Percentiles rank a stretch among this genome's conserved stretches.
phyloP scores from a whole-genome alignment of 345 rosid species.

The Dovyalis caffra region DNA sequence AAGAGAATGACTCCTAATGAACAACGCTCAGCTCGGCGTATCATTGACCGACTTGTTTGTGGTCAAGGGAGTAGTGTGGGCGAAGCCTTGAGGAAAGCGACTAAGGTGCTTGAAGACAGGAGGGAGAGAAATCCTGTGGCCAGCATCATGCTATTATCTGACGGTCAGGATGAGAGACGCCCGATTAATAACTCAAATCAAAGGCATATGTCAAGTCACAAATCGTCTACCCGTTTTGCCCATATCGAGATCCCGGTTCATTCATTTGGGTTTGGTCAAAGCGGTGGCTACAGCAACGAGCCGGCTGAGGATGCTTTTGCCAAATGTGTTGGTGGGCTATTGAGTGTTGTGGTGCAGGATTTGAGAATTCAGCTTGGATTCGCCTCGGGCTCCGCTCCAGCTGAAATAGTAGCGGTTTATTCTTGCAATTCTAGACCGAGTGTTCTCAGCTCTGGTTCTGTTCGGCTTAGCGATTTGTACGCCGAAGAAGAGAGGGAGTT shows the following conservation, averaged over 20 bases:
- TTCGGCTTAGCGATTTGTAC: conserved; percentile 29
- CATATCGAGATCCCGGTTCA: conserved; percentile 34
- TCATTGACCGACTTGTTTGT: conserved; percentile 59
- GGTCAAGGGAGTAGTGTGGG: conserved; percentile 57
- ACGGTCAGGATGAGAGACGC: conserved; percentile 50
- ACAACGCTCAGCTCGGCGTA: conserved; percentile 44
- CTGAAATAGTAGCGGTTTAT: conserved; percentile 27
- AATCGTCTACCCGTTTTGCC: conserved; percentile 26
- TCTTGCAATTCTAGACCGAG: conserved; percentile 18
- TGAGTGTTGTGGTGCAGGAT: conserved; percentile 34
- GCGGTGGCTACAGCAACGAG: conserved; percentile 27
- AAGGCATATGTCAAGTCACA: conserved; percentile 6
- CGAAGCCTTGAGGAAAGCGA: conserved; percentile 84
- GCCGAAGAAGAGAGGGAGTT: conserved; percentile 34
- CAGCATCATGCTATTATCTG: conserved; percentile 57
- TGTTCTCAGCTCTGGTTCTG: conserved; percentile 19
- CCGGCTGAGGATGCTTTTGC: conserved; percentile 63
- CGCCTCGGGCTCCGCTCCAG: conserved; percentile 29
- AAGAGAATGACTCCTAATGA: conserved; percentile 31
- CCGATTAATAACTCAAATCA: conserved; percentile 26
- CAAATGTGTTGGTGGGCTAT: conserved; percentile 38
- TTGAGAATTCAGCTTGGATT: conserved; percentile 29
- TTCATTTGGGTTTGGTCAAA: conserved; percentile 28
- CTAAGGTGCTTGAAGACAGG: conserved; percentile 81
- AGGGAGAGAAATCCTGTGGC: conserved; percentile 69